Evolutionary conservation across 306 rosid species (phyloP), one percentile per base, ranked within the genome.

Genomic region (Pterocarpus santalinus): DNA sequence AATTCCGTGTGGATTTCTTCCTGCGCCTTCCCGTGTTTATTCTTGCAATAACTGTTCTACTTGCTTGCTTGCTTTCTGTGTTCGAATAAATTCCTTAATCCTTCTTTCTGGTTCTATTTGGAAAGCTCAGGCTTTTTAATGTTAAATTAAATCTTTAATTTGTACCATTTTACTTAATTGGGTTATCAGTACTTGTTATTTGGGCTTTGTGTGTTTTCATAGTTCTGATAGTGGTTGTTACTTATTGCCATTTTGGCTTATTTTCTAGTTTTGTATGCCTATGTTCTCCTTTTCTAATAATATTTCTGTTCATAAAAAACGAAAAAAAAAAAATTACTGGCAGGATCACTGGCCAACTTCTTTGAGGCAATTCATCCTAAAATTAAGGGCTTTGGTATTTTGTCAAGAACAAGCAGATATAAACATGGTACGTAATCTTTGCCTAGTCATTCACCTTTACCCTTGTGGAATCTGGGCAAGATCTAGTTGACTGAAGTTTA

Each of bases 341-440:
- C 83, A 94, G 97, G 92, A 89, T 69, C 86, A 86, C 46, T 95
- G 99, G 96, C 96, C 98, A n/a, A 69, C 69, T 80, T 93, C 97
- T 5, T 85, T 95, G 61, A 85, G 86, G 88, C 77, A 83, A 8
- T 95, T 87, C 74, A 72, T 90, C 62, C 68, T 77, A 16, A 89
- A 87, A 63, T 80, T 88, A 83, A 84, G 87, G 80, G 89, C 96
- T 82, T 88, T 93, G 81, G 89, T 83, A 39, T 80, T 92, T 82
- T 81, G 82, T 67, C 90, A 92, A 68, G 89, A 91, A 52, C 97
- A 86, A 80, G 90, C 86, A 4, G 90, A 90, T 80, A 65, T 94
- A 53, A 89, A 78, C 81, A 74, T 1, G 85, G 97, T 90, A 89
- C 65, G 60, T 76, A 77, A 85, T 49, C 30, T 70, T 65, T 67